Base-by-base conservation (phyloP, 345 rosid genomes). In the Acer campestre region DNA sequence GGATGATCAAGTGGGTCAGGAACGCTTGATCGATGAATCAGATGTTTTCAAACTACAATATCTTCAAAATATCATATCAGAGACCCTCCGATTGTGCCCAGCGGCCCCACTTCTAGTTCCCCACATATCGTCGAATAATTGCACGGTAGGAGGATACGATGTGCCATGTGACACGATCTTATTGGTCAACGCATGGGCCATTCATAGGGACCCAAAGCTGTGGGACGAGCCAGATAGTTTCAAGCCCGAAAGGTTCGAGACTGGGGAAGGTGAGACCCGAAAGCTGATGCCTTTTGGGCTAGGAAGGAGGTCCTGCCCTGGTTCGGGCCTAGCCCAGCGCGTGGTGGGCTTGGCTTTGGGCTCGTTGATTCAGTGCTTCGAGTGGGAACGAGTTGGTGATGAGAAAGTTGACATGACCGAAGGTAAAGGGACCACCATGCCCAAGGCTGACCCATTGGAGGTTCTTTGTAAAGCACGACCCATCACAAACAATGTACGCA, bases 281-380 rank as follows among this genome's bases (percentile, higher is more conserved):
- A 86, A 81, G 75, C 40, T 79, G n/a, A 48, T 84, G 76, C 79
- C 86, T 3, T 86, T 88, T 56, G 89, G 89, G 69, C 18, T 85
- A 7, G 89, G 89, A 40, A 73, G 91, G 35, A 73, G 91, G 63
- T 79, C 85, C 2, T 88, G 91, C 62, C 91, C 88, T 5, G 91
- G 88, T 10, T 78, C 81, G 1, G 85, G 78, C 1, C 68, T 88
- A 2, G 87, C 86, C 25, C 84, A 79, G 1, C 77, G 87, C 20
- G 63, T 86, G 9, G 75, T 85, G 42, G 44, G 75, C 4, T 62
- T 84, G 75, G 74, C 84, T 35, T 76, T 88, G 18, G 87, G 84
- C 10, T 55, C 80, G 16, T 44, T 88, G 81, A 79, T 86, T 40
- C 91, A 88, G 0, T 80, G 87, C 38, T 86, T 86, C 25, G 88